Base-by-base conservation (phyloP, 257 asterid species). In the Nicotiana attenuata region DNA sequence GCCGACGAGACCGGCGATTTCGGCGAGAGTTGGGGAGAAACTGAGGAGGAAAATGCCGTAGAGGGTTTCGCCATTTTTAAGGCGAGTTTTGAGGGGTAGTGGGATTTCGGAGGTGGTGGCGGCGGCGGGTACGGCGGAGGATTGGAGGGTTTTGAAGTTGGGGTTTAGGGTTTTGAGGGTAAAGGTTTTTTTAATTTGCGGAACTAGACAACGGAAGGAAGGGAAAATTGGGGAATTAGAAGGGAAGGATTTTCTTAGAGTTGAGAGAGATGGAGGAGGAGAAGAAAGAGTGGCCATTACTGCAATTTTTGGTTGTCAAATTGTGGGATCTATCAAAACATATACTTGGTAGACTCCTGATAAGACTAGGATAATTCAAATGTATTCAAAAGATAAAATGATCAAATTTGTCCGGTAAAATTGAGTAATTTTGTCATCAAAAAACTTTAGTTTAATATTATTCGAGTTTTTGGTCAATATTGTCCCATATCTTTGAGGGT, bases 31-130 rank as follows among this genome's bases (percentile, higher is more conserved):
- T 0, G 96, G 97, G 57, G 94, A 93, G 89, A 91, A 91, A 71
- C 92, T 87, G 82, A 92, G 92, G 84, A 93, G 92, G 86, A 93
- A 92, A 80, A 93, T 90, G 7, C 98, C 97, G 83, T 92, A 93
- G 7, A 93, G 93, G 61, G 91, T 90, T 33, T 93, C 97, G 61
- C 94, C 96, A 57, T 88, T 89, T 80, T 83, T 85, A 65, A 93
- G 91, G 76, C 96, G 97, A 75, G 89, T 5, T 81, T 93, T 93
- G 83, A 92, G 91, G 15, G 97, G 67, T n/a, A 69, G 85, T 1
- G 84, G 82, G 3, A 80, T 4, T 33, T 87, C 10, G 31, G 66
- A 14, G 81, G 84, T 14, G 83, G 82, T 3, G 86, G 82, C 14
- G 76, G 85, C 17, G 61, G 86, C 1, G 16, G 76, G 2, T 24